Percentiles rank a stretch among this genome's conserved stretches.
Conservation (phyloP, 2,329 filamentous ascomycete genomes). For the Trichoderma arundinaceum region DNA sequence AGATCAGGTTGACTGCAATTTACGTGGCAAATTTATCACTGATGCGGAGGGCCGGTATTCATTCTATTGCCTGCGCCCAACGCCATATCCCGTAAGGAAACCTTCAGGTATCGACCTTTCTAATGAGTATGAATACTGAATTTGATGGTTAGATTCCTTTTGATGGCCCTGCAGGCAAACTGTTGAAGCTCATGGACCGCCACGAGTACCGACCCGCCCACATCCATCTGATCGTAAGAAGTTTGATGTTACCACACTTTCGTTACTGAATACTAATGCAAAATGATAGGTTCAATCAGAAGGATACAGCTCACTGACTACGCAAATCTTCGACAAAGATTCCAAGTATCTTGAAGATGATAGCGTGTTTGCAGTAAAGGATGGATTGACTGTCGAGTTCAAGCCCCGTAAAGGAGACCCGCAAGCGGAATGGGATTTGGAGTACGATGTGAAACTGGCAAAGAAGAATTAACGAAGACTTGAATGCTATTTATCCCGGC, state of each 20-base stretch:
- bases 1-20: slow-evolving; percentile 72
- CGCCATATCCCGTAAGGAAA: slow-evolving; percentile 54
- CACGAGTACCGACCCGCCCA: slow-evolving; percentile 64
- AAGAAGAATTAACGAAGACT: slow-evolving; percentile 16
- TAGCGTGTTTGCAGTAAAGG: slow-evolving; percentile 61
- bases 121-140: not conserved
- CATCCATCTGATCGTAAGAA: slow-evolving; percentile 62
- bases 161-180: slow-evolving; percentile 59
- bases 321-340: slow-evolving; percentile 74
- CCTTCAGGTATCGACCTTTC: not conserved
- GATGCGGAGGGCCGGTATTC: slow-evolving; percentile 68
- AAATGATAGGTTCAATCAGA: slow-evolving; percentile 51
- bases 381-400: slow-evolving; percentile 54
- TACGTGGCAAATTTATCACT: slow-evolving; percentile 74
- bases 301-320: slow-evolving; percentile 70
- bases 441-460: slow-evolving; percentile 63
- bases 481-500: not conserved
- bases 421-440: slow-evolving; percentile 63
- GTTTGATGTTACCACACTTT: not conserved
- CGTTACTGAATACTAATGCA: not conserved
- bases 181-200: slow-evolving; percentile 60
- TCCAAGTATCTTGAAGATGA: slow-evolving; percentile 64
- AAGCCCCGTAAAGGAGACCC: slow-evolving; percentile 44
- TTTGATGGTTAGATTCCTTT: slow-evolving; percentile 42
- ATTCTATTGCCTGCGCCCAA: slow-evolving; percentile 66